phyloP scores from a whole-genome alignment of 148 eudicot species.

The Chenopodium album region DNA sequence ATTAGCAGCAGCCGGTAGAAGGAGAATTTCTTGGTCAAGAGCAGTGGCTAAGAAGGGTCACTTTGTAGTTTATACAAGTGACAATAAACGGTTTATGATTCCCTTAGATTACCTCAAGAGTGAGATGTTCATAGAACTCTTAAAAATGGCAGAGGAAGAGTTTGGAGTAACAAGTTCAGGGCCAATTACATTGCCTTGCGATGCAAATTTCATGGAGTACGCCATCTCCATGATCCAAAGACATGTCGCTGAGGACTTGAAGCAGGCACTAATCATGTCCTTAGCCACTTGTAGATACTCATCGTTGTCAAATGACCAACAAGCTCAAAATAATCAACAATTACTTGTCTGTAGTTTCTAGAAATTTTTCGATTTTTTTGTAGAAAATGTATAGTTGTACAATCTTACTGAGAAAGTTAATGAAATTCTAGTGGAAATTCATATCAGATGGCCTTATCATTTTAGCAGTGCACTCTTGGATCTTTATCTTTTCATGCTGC shows the following conservation, averaged over 20 bases:
- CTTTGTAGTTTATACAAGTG: slow-evolving; percentile 21
- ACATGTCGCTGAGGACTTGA: slow-evolving; percentile 1
- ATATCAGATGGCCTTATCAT: neutral
- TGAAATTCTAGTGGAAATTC: neutral
- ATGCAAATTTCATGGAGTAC: slow-evolving; percentile 17
- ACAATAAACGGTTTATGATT: slow-evolving; percentile 25
- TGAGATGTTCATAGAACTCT: slow-evolving; percentile 12
- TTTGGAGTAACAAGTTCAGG: slow-evolving; percentile 14
- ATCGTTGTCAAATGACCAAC: neutral
- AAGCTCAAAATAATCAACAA: slow-evolving; percentile 3
- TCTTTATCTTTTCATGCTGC: neutral
- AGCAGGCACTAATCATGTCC: slow-evolving; percentile 14
- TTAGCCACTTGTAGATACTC: slow-evolving; percentile 12
- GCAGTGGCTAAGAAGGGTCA: slow-evolving; percentile 18
- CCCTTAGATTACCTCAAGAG: slow-evolving; percentile 20
- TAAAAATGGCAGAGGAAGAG: slow-evolving; percentile 21
- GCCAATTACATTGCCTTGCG: slow-evolving; percentile 14
- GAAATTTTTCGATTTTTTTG: neutral
- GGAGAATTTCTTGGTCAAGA: neutral
- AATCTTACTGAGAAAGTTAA: neutral
- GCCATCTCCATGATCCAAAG: slow-evolving; percentile 15
- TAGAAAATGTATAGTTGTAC: neutral
- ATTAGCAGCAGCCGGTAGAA: slow-evolving; percentile 15
- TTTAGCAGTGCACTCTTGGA: neutral
- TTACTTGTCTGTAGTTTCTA: slow-evolving; percentile 7